phyloP scores from a whole-genome alignment of 169 alveolate genomes.

The Sarcocystis neurona region DNA sequence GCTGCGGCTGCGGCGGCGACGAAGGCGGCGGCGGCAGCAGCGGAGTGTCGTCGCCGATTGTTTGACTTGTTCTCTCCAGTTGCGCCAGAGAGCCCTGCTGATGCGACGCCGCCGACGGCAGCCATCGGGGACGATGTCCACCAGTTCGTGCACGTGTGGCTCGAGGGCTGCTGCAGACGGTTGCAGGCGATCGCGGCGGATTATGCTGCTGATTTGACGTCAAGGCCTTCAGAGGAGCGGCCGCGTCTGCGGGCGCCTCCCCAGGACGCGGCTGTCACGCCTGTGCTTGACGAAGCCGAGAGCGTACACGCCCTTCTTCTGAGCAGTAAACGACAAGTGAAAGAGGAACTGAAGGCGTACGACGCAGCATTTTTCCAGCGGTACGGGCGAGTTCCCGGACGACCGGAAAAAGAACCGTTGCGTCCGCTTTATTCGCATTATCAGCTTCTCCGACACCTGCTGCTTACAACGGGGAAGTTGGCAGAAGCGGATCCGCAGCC shows the following conservation, averaged over 20 bases:
- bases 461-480: too few species aligned
- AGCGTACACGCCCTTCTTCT: constrained; percentile 1
- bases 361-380: constrained; percentile 28
- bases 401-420: constrained; percentile 60
- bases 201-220: neutral
- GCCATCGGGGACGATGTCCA: neutral
- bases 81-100: too few species aligned
- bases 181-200: neutral
- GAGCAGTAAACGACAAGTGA: constrained; percentile 8
- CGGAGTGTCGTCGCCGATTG: too few species aligned
- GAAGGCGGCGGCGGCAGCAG: constrained; percentile 1
- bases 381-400: constrained; percentile 56
- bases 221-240: too few species aligned
- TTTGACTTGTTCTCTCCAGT: too few species aligned
- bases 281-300: neutral
- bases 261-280: too few species aligned
- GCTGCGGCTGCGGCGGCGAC: constrained; percentile 32
- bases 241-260: too few species aligned
- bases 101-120: too few species aligned
- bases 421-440: constrained; percentile 61
- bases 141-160: constrained; percentile 6
- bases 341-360: constrained; percentile 49
- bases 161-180: neutral
- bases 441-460: constrained; percentile 26
- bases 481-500: too few species aligned